Evolutionary conservation across 208 protist species (phyloP), one percentile per base, ranked within the genome.

Genomic region (Tritrichomonas foetus): DNA sequence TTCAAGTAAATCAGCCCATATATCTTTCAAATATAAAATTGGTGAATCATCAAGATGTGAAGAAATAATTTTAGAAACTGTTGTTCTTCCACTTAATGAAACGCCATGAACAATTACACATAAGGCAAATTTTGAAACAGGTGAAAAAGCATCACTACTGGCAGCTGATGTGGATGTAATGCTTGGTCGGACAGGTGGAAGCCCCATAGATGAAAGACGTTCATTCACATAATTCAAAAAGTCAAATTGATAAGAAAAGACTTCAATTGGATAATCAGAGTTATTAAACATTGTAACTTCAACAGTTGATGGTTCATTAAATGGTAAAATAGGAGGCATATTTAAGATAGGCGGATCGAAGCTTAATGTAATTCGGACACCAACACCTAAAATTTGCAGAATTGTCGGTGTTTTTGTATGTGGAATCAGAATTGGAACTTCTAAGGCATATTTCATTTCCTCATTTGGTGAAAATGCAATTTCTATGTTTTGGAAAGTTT

Each of bases 231-330:
- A 89, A 20, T 89, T 89, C 47, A 53, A 53, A 49, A 89, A 89
- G 30, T 89, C 78, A 57, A 89, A 89, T 57, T 89, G 78, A 57
- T 61, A 57, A 57, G 78, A 89, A 50, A 89, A 89, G 0, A 89
- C 27, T 57, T 89, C 78, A 39, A 89, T 89, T 44, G 44, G 78
- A 89, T 61, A 49, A 3, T 9, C 39, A 16, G 78, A 57, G 44
- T 57, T 57, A 16, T 89, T 89, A 16, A 57, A 57, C 0, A 89
- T 57, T 57, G 33, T 89, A 33, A 89, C 78, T 61, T 89, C 47
- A 20, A 30, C 16, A 3, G 25, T 20, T 20, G 41, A 57, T 13
- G 78, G 41, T 11, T 44, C 25, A 22, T 25, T n/a, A 57, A 89
- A 89, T 22, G 78, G 78, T 57, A 53, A 49, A 53, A 57, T 61